Base-by-base conservation (phyloP, 2,329 filamentous ascomycete genomes). In the Colletotrichum echinochloae region DNA sequence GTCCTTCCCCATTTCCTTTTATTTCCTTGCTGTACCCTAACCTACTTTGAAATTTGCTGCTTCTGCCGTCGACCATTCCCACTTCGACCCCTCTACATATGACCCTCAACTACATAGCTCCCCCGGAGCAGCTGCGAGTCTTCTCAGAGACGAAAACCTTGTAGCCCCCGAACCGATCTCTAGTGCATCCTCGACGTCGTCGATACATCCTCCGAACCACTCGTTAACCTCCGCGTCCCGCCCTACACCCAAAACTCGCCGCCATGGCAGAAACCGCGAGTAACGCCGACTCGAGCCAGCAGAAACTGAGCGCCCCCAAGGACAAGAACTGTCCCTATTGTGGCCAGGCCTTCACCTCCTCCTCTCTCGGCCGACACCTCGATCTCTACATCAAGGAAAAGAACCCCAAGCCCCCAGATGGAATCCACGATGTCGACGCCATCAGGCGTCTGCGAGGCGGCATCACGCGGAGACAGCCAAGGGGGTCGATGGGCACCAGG, bases 351-450 rank as follows among this genome's bases (percentile, higher is more conserved):
- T 98, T 98, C 79, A 98, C 95, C 20, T 98, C 95, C 1, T 97
- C 94, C 20, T 97, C 94, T 2, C 89, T 98, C 63, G 95, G 95
- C 60, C 92, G 95, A 55, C 95, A 98, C 81, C 90, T 98, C 74
- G 95, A 98, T 79, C 89, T 97, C 48, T 98, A 97, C 80, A 95
- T 98, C 77, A 95, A 94, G 78, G 92, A 94, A 70, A 97, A 94
- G 83, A 98, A 98, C 79, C 94, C 95, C 1, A 96, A 95, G 81
- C 87, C 91, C 1, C 84, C 92, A 8, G 95, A 98, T 81, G 95
- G 95, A 60, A 83, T 97, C 55, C 95, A 98, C 81, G 87, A 97
- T 83, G 93, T 98, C 69, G 93, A 95, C 9, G 93, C 94, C 80
- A 98, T 98, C 76, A 88, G 89, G 74, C 93, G 92, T 80, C 84